Percentiles rank a stretch among this genome's conserved stretches.
phyloP scores from a whole-genome alignment of 345 rosid species.

The Eucalyptus regnans region DNA sequence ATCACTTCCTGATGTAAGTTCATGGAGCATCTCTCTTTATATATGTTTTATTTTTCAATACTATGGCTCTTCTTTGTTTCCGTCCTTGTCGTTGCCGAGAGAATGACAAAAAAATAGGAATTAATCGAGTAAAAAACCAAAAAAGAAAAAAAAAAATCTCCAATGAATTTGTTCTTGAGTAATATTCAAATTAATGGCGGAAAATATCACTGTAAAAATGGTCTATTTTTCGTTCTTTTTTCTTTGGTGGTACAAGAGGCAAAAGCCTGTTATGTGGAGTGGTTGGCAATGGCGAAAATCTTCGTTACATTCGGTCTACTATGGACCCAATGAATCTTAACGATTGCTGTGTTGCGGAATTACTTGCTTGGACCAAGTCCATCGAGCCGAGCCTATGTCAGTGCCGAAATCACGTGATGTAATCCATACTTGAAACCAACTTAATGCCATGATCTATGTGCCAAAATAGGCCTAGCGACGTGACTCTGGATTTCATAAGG shows the following conservation, averaged over 20 bases:
- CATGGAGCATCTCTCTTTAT: not conserved
- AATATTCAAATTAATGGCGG: not conserved
- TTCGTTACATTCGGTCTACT: fast-evolving
- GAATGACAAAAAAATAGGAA: not conserved
- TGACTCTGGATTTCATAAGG: too few species aligned
- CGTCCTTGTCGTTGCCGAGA: not conserved
- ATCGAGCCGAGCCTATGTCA: too few species aligned
- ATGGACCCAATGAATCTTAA: too few species aligned
- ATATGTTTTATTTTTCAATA: not conserved
- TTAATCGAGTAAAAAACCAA: too few species aligned
- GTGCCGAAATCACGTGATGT: too few species aligned
- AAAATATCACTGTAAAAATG: not conserved
- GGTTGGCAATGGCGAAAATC: not conserved
- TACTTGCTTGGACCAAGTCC: too few species aligned
- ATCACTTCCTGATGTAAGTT: not conserved
- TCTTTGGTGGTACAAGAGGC: not conserved
- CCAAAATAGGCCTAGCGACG: too few species aligned
- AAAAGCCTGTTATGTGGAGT: fast-evolving
- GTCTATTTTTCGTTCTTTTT: too few species aligned
- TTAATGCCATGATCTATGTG: too few species aligned
- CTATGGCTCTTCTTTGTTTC: not conserved
- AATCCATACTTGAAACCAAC: too few species aligned
- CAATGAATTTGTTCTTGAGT: too few species aligned
- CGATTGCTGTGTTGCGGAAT: too few species aligned
- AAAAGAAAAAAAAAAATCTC: fast-evolving